Base-by-base conservation (phyloP, 441 rosid genomes). In the Adansonia madagascariensis region DNA sequence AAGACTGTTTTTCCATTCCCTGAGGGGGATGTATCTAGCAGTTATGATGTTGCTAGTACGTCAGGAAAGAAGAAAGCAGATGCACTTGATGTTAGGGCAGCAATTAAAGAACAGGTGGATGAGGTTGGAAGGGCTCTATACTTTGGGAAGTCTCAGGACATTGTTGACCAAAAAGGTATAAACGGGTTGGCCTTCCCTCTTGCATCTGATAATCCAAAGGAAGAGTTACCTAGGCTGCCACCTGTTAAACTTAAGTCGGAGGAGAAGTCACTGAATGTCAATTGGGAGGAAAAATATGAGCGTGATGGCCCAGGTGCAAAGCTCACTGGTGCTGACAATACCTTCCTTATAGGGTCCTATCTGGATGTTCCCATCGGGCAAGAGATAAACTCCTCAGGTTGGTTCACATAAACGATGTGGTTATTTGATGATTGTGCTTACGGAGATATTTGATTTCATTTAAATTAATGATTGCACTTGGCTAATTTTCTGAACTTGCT, bases 321-420 rank as follows among this genome's bases (percentile, higher is more conserved):
- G 89, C 91, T 82, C 63, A 79, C 83, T 43, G 73, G 82, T 81
- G 83, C 83, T 85, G 98, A 94, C 73, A 89, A 77, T 84, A 72
- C 87, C 73, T 86, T 90, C 75, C 89, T 85, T 9, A 84, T 94
- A 61, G 99, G 98, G 61, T 89, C 97, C 49, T 91, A 85, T 85
- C 87, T 95, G 74, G 97, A 94, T 80, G 92, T 95, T 83, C 99
- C 98, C 65, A 74, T 94, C 69, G 98, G 98, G 74, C 98, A 95
- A 81, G 99, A 95, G 82, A 87, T 91, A 77, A 86, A 75, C 85
- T 89, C 93, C 71, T 87, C 98, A 90, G 99, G 99, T 95, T 72
- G 83, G 89, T 80, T 84, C 35, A 46, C 66, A 3, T 22, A 50
- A 35, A 64, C 15, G 18, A 9, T 46, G 50, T 46, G 53, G n/a